These are phyloP conservation scores for Paracorniculantispora psalliotae DNA, from an alignment of 2,329 filamentous ascomycete species.

Conservation along the genomic window DNA sequence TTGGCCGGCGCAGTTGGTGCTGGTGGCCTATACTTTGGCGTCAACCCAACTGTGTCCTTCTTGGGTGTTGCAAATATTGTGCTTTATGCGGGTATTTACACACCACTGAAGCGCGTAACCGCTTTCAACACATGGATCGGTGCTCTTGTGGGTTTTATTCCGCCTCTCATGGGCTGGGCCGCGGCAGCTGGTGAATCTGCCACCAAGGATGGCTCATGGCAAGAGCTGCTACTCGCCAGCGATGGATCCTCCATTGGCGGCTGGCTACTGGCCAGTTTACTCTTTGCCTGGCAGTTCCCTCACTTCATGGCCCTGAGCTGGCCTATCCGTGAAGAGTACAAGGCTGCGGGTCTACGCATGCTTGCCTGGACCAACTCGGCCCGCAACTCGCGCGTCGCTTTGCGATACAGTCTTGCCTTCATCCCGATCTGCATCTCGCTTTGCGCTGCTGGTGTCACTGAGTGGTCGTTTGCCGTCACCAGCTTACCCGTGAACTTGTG, in stretches of 20 bases:
- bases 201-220: constrained; percentile 68
- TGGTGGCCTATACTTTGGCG: constrained; percentile 75
- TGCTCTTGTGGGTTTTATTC: constrained; percentile 86
- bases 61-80: constrained; percentile 80
- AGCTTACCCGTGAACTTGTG: constrained; percentile 80
- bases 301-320: constrained; percentile 96
- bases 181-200: constrained; percentile 87
- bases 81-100: constrained; percentile 89
- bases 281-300: constrained; percentile 97
- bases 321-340: constrained; percentile 86
- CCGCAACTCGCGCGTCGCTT: constrained; percentile 77
- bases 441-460: constrained; percentile 74
- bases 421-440: constrained; percentile 80
- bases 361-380: constrained; percentile 82
- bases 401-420: constrained; percentile 81
- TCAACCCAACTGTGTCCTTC: constrained; percentile 88
- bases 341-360: constrained; percentile 63
- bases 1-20: constrained; percentile 65
- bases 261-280: constrained; percentile 77
- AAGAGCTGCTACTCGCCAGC: constrained; percentile 65
- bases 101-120: constrained; percentile 81
- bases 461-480: constrained; percentile 77
- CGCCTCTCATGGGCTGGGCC: constrained; percentile 96
- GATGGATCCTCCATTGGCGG: constrained; percentile 66
- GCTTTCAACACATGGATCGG: constrained; percentile 93